A percentile compares a stretch with the other conserved stretches of the same genome.
phyloP scores from a whole-genome alignment of 805 yeast species.

The Wickerhamomyces bisporus region DNA sequence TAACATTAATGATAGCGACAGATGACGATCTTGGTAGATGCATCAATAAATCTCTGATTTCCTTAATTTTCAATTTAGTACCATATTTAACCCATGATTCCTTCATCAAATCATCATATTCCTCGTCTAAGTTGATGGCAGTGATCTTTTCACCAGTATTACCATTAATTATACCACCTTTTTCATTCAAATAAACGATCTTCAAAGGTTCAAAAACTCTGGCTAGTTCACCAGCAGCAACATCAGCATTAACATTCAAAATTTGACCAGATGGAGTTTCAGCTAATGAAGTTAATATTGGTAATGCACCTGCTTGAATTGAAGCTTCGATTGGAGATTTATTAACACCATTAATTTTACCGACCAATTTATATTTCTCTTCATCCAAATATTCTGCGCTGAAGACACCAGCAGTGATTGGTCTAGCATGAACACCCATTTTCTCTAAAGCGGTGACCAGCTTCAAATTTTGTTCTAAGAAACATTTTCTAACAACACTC shows the following conservation, averaged over 20 bases:
- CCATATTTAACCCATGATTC: slow-evolving; percentile 99
- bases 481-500: slow-evolving; percentile 93
- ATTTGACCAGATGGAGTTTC: slow-evolving; percentile 97
- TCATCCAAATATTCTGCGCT: slow-evolving; percentile 87
- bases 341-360: slow-evolving; percentile 80
- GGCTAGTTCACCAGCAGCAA: slow-evolving; percentile 97
- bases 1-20: slow-evolving; percentile 93
- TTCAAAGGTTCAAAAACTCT: slow-evolving; percentile 95
- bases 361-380: slow-evolving; percentile 88
- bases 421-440: slow-evolving; percentile 97
- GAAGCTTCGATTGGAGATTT: slow-evolving; percentile 90
- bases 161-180: slow-evolving; percentile 96
- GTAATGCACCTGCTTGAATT: slow-evolving; percentile 93
- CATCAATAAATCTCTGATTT: slow-evolving; percentile 89
- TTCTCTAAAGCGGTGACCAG: slow-evolving; percentile 93
- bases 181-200: slow-evolving; percentile 93
- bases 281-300: slow-evolving; percentile 92
- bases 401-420: slow-evolving; percentile 97
- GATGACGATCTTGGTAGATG: slow-evolving; percentile 95
- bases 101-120: slow-evolving; percentile 83
- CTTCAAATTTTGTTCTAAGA: slow-evolving; percentile 90
- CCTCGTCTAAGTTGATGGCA: slow-evolving; percentile 91
- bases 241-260: slow-evolving; percentile 96
- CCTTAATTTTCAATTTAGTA: slow-evolving; percentile 93
- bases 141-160: slow-evolving; percentile 86